Base-by-base conservation (phyloP, 345 rosid genomes). In the Euphorbia pulcherrima region DNA sequence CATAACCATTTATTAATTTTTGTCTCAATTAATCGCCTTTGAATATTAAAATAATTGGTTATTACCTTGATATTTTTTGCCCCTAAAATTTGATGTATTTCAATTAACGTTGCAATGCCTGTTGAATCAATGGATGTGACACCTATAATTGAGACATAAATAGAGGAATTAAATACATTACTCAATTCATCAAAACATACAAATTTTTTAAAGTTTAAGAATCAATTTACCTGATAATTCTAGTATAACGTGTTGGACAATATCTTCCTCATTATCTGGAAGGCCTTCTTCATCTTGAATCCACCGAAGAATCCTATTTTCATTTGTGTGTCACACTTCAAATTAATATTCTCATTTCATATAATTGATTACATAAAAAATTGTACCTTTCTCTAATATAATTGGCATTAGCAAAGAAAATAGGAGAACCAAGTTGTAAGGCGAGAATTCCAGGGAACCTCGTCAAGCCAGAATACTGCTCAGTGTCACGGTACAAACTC, bases 381-480 rank as follows among this genome's bases (percentile, higher is more conserved):
- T 0, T 27, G 14, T 73, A 83, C 95, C 91, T 86, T 62, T 93
- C 97, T 27, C 89, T 82, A 1, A 93, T 39, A 61, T 93, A 93
- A 70, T 85, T 79, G 41, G 79, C 65, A 56, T 90, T 93, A 24
- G 97, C 94, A 68, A 84, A 93, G 71, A 88, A 93, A 70, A 93
- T 72, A 11, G 98, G 98, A 41, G 98, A 93, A 18, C 98, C 97
- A 28, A 90, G 65, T 59, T 93, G 92, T 14, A 93, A 81, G 79
- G 83, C 69, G 23, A 93, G 74, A 60, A 82, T 68, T 40, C 96
- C 92, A 8, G 83, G 80, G 50, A 65, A 52, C 13, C 62, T 80
- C 0, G 77, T 68, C 1, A 83, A 75, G 0, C n/a, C 72, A 6
- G 92, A 87, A 61, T 93, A 90, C 33, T 93, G 98, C 64, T 87